phyloP scores from a whole-genome alignment of 1,284 basidiomycete species.

The Omphalotus olearius region DNA sequence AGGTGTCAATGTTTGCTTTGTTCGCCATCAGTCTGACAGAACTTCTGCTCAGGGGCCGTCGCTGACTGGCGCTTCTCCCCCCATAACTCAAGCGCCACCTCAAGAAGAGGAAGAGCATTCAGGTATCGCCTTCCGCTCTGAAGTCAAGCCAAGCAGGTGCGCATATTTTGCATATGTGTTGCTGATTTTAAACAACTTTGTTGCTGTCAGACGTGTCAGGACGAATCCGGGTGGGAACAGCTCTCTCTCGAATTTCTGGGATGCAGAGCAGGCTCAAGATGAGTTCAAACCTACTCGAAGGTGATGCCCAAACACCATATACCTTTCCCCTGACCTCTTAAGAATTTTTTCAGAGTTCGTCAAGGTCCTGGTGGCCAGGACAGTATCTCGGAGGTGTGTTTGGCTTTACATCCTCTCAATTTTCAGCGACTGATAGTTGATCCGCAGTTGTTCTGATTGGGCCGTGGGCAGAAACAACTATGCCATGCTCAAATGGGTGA shows the following conservation, averaged over 20 bases:
- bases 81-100: slow-evolving; percentile 11
- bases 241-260: slow-evolving; percentile 47
- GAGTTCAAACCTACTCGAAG: slow-evolving; percentile 65
- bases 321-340: slow-evolving; percentile 9
- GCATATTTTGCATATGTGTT: slow-evolving; percentile 9
- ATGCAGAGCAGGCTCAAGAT: slow-evolving; percentile 31
- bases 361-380: slow-evolving; percentile 62
- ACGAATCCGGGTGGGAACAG: slow-evolving; percentile 47
- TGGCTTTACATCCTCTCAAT: slow-evolving; percentile 10
- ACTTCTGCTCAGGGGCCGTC: background rate
- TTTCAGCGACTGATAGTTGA: background rate
- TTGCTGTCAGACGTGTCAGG: slow-evolving; percentile 42
- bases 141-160: slow-evolving; percentile 45
- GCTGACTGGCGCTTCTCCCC: background rate
- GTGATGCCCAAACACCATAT: slow-evolving; percentile 27
- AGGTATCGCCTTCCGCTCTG: slow-evolving; percentile 29
- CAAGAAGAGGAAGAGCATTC: slow-evolving; percentile 22
- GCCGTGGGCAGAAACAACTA: background rate
- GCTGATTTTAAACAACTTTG: background rate
- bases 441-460: slow-evolving; percentile 4
- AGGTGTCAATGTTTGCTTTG: background rate
- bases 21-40: background rate
- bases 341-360: slow-evolving; percentile 38
- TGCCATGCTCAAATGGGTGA: no score
- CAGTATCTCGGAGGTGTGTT: slow-evolving; percentile 51